Evolutionary conservation across 140 eudicot species (phyloP), one percentile per base, ranked within the genome.

Genomic region (Bidens hawaiensis): DNA sequence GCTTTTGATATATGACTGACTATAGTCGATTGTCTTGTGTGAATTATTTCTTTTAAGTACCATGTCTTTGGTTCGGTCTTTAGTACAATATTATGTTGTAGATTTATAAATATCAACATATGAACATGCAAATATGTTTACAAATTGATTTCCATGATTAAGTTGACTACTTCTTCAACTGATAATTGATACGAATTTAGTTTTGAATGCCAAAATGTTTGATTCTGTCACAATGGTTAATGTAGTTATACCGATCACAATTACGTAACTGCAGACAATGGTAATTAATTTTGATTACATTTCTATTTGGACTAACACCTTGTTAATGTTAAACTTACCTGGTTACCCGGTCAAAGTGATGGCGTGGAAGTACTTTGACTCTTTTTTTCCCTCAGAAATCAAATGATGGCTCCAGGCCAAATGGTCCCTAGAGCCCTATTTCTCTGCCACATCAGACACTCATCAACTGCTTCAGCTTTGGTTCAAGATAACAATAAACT

Each of bases 391-490:
- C 13, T n/a, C 43, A 72, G 77, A 26, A 53, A 65, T 67, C 74
- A 74, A 62, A 89, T 90, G 96, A 68, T 68, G 74, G 79, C 81
- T 68, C 64, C 65, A 52, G 95, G 96, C 40, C 74, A 67, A 70
- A 52, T 64, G 45, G 80, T 74, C 47, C 7, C 77, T 33, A 38
- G 68, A 75, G 43, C 85, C 69, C 73, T 73, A 79, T n/a, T n/a
- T n/a, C 77, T 45, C 70, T 87, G 82, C 63, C 83, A 55, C 71
- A 47, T 72, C 64, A 60, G 79, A 56, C 79, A 77, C 42, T 75
- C 80, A 34, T 70, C 89, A 57, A 83, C 86, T 26, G 75, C 85
- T 19, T 72, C 83, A 51, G 77, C 84, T 9, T 69, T 79, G 48
- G 75, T 80, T 26, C 77, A 65, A 67, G 90, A 86, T 40, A 72